A percentile compares a stretch with the other conserved stretches of the same genome.
Evolutionary conservation across 371 early-diverging fungal genomes (phyloP).

Genomic region (Mucor ambiguus): DNA sequence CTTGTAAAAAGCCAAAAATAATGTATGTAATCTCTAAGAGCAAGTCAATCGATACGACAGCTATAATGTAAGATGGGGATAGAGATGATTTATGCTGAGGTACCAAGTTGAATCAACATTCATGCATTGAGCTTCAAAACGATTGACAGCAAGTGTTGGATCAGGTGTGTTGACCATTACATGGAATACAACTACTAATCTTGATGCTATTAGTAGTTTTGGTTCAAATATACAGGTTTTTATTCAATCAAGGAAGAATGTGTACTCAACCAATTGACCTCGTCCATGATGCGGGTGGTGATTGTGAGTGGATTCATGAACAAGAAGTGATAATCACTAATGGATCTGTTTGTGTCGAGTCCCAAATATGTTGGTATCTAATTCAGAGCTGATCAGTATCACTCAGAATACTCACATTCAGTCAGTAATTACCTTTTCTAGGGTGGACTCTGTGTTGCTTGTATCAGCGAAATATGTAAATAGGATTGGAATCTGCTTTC

Average conservation of each 20-base stretch:
- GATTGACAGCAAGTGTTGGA: too few relatives aligned
- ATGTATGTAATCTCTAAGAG: too few relatives aligned
- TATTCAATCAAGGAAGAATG: neutral
- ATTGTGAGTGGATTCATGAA: slow-evolving; percentile 41
- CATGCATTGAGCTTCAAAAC: too few relatives aligned
- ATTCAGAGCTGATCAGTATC: neutral
- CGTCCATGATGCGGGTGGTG: slow-evolving; percentile 25
- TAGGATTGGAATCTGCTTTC: slow-evolving; percentile 25
- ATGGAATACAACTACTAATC: too few relatives aligned
- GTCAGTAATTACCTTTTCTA: slow-evolving; percentile 23
- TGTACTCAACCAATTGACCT: slow-evolving; percentile 32
- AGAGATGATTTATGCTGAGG: too few relatives aligned
- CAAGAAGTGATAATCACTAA: slow-evolving; percentile 35
- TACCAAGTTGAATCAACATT: too few relatives aligned
- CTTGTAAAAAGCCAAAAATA: too few relatives aligned
- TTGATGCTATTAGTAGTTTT: neutral
- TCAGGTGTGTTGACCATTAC: too few relatives aligned
- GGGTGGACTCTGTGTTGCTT: neutral
- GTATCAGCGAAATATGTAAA: slow-evolving; percentile 39
- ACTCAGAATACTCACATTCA: neutral
- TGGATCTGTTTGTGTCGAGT: slow-evolving; percentile 8
- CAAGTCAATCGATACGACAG: too few relatives aligned
- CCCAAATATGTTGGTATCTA: slow-evolving; percentile 32
- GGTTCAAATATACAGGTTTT: neutral
- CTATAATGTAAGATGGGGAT: too few relatives aligned